phyloP scores from a whole-genome alignment of 331 rosid genomes.

The Prunus yedoensis region DNA sequence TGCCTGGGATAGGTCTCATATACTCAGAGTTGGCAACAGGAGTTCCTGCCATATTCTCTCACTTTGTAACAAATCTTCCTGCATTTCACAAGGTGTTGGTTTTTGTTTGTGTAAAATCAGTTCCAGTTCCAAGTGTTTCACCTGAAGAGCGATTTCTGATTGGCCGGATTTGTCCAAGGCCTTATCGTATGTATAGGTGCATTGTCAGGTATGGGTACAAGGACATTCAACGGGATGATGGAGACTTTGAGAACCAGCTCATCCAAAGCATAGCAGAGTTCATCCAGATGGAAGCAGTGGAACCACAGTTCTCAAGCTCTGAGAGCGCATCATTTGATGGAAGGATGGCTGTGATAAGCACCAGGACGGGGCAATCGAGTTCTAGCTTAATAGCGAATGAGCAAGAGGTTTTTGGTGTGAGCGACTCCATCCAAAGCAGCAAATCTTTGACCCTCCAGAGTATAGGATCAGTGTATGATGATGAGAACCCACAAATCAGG shows the following conservation, averaged over 20 bases:
- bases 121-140: conserved; percentile 86
- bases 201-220: conserved; percentile 90
- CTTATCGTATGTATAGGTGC: conserved; percentile 95
- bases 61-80: conserved; percentile 95
- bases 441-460: conserved; percentile 62
- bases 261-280: conserved; percentile 87
- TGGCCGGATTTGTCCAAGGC: conserved; percentile 85
- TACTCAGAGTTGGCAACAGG: conserved; percentile 92
- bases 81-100: conserved; percentile 92
- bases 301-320: conserved; percentile 64
- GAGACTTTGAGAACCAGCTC: conserved; percentile 86
- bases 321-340: conserved; percentile 70
- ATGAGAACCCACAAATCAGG: conserved; percentile 64
- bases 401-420: conserved; percentile 45
- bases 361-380: conserved; percentile 46
- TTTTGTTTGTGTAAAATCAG: conserved; percentile 89
- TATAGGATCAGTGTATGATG: conserved; percentile 65
- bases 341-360: conserved; percentile 85
- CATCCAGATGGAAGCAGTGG: conserved; percentile 85
- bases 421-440: conserved; percentile 61
- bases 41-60: conserved; percentile 89
- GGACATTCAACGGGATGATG: conserved; percentile 82
- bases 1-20: conserved; percentile 94
- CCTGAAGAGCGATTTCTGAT: conserved; percentile 93
- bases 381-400: conserved; percentile 48